These are phyloP conservation scores for Yamadazyma nakazawae DNA, from an alignment of 805 yeast genomes.

Conservation along the genomic window DNA sequence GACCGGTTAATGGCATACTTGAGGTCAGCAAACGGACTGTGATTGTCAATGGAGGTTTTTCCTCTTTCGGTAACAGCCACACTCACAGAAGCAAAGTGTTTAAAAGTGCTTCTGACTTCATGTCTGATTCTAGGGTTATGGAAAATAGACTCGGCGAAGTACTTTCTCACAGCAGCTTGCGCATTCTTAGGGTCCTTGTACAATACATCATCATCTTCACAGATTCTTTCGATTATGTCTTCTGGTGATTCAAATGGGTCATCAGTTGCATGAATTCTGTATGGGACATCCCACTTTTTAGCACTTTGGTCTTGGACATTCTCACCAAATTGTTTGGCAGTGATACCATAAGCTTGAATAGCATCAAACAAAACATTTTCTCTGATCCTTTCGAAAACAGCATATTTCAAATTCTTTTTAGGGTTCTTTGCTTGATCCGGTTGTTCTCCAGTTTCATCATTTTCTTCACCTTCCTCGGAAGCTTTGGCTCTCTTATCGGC, in stretches of 20 bases:
- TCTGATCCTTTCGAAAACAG: constrained; percentile 65
- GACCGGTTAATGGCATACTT: constrained; percentile 85
- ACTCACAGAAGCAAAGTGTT: constrained; percentile 63
- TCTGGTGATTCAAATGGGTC: constrained; percentile 63
- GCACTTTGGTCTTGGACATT: constrained; percentile 65
- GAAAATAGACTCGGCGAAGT: constrained; percentile 74
- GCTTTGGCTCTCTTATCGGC: constrained; percentile 15
- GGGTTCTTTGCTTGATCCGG: constrained; percentile 15
- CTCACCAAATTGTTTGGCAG: constrained; percentile 79
- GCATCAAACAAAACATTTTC: constrained; percentile 61
- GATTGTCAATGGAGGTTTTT: constrained; percentile 65
- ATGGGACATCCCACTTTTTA: constrained; percentile 39
- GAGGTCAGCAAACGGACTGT: constrained; percentile 81
- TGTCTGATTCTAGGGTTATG: constrained; percentile 79
- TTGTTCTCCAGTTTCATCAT: constrained; percentile 34
- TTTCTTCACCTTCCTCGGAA: constrained; percentile 5
- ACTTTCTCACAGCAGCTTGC: constrained; percentile 66
- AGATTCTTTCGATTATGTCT: constrained; percentile 49
- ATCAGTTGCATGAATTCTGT: constrained; percentile 66
- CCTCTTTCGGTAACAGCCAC: constrained; percentile 78
- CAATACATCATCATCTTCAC: constrained; percentile 45
- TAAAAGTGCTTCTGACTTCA: constrained; percentile 61
- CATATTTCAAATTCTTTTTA: constrained; percentile 58
- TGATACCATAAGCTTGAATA: constrained; percentile 68
- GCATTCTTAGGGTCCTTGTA: constrained; percentile 62